Evolutionary conservation across 441 rosid genomes (phyloP).

Genomic region (Isatis lusitanica): DNA sequence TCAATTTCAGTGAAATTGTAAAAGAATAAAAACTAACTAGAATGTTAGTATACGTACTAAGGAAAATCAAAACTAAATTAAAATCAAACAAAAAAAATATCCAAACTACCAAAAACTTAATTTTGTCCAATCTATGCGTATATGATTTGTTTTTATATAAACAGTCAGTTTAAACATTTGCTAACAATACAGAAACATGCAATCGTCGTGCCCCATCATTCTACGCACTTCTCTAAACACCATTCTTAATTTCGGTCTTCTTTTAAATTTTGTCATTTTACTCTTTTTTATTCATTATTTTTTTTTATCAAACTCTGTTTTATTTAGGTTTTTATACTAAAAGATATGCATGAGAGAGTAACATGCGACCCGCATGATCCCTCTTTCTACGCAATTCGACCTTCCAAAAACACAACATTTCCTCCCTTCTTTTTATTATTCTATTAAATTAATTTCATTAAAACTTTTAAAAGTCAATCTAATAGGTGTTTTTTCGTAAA

Average conservation of each 20-base stretch:
- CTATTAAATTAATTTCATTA: neutral
- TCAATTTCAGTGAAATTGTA: too few relatives aligned
- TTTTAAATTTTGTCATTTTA: neutral
- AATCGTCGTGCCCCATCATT: neutral
- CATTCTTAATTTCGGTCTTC: neutral
- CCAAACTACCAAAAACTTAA: neutral
- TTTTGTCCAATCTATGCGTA: neutral
- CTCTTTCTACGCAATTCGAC: neutral
- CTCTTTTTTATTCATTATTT: neutral
- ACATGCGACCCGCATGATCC: slow-evolving; percentile 15
- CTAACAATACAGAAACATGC: slow-evolving; percentile 7
- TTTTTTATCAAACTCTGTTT: too few relatives aligned
- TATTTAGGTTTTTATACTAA: neutral
- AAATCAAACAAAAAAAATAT: neutral
- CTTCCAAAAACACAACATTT: neutral
- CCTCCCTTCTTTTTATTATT: neutral
- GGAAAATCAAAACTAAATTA: neutral
- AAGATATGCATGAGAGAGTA: neutral
- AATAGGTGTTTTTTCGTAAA: neutral
- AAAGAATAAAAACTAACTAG: neutral
- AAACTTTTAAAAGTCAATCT: neutral
- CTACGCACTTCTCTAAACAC: neutral
- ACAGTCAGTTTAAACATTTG: neutral
- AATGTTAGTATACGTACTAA: neutral
- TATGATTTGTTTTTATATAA: neutral